phyloP scores from a whole-genome alignment of 2,329 filamentous ascomycete species.

The Zasmidium cellare region DNA sequence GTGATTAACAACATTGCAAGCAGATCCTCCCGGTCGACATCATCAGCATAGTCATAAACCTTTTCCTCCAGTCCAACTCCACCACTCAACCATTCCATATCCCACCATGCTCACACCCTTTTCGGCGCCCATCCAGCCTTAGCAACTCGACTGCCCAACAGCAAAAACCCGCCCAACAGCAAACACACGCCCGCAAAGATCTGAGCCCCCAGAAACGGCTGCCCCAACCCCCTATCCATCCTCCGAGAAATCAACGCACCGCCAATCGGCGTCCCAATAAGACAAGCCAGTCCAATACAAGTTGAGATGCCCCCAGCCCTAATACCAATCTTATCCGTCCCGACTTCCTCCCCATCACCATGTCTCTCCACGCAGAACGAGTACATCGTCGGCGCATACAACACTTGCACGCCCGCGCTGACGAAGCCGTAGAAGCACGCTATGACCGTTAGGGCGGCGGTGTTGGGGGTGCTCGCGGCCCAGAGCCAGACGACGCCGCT shows the following conservation, averaged over 20 bases:
- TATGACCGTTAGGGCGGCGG: constrained; percentile 25
- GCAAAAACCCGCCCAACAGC: constrained; percentile 22
- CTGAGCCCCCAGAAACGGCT: constrained; percentile 27
- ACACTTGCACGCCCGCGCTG: constrained; percentile 33
- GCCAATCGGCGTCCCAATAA: constrained; percentile 29
- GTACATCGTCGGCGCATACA: constrained; percentile 29
- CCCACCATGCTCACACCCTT: constrained; percentile 20
- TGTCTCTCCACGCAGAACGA: constrained; percentile 16
- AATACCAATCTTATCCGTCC: constrained; percentile 23
- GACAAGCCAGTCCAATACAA: constrained; percentile 24
- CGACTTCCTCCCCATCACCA: background rate
- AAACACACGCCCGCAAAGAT: constrained; percentile 23
- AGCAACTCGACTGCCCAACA: constrained; percentile 24
- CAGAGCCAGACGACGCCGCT: constrained; percentile 53
- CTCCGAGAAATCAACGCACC: constrained; percentile 25
- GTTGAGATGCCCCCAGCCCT: constrained; percentile 28
- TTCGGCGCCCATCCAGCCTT: constrained; percentile 25
- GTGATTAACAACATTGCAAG: no score
- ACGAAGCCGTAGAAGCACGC: constrained; percentile 37
- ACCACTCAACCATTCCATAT: no score
- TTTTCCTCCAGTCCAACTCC: no score
- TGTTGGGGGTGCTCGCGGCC: constrained; percentile 38
- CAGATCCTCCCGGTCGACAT: no score
- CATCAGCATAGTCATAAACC: no score
- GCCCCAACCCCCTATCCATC: constrained; percentile 12